phyloP scores from a whole-genome alignment of 345 rosid species.

The Citrus sp. region DNA sequence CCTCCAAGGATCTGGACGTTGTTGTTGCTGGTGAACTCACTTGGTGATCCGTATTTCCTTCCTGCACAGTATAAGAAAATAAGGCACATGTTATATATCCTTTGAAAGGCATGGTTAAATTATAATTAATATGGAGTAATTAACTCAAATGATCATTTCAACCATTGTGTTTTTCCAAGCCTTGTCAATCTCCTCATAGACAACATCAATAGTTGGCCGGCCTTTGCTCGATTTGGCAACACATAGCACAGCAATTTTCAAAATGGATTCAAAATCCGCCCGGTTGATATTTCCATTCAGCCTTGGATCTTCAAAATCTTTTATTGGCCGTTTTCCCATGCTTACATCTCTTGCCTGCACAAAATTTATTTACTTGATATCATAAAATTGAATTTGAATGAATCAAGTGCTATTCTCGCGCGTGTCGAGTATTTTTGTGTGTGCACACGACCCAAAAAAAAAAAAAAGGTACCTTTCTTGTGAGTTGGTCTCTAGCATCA shows the following conservation, averaged over 20 bases:
- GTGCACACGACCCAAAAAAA: too few relatives aligned
- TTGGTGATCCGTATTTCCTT: slow-evolving; percentile 5
- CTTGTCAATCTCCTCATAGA: slow-evolving; percentile 46
- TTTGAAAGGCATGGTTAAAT: neutral
- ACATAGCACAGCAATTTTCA: slow-evolving; percentile 46
- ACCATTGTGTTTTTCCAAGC: slow-evolving; percentile 41
- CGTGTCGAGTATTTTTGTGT: too few relatives aligned
- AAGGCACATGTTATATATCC: neutral
- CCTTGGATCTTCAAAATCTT: slow-evolving; percentile 48
- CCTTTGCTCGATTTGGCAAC: slow-evolving; percentile 52
- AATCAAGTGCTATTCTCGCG: too few relatives aligned
- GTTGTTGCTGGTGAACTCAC: slow-evolving; percentile 16
- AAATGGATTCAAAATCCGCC: slow-evolving; percentile 43
- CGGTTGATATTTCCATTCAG: slow-evolving; percentile 35
- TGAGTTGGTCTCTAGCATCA: slow-evolving; percentile 60
- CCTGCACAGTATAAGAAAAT: slow-evolving; percentile 12
- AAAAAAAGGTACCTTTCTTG: slow-evolving; percentile 42
- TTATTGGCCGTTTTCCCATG: slow-evolving; percentile 36
- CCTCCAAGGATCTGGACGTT: slow-evolving; percentile 29
- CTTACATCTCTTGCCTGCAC: slow-evolving; percentile 50
- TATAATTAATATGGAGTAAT: neutral
- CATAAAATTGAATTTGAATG: too few relatives aligned
- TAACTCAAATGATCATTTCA: slow-evolving; percentile 22
- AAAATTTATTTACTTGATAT: neutral
- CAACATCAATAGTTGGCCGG: slow-evolving; percentile 44